Conservation (phyloP, 169 alveolate species). For the Eimeria mitis region DNA sequence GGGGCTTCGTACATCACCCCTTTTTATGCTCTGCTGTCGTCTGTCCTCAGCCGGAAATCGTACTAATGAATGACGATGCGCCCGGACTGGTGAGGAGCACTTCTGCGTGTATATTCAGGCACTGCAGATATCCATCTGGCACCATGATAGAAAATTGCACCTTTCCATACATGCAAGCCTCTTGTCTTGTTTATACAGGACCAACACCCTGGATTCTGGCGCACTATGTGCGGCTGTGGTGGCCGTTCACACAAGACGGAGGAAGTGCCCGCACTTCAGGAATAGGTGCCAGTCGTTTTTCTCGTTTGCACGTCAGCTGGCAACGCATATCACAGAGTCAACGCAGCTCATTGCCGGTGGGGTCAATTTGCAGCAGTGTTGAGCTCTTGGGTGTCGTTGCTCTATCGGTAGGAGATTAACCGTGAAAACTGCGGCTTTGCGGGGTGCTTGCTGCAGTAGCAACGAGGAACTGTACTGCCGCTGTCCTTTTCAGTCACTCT, state of each 20-base stretch:
- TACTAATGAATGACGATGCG: conserved; percentile 47
- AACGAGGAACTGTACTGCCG: not conserved
- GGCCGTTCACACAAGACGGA: conserved; percentile 77
- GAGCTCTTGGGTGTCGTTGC: not conserved
- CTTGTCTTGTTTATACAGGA: conserved; percentile 37
- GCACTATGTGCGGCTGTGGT: conserved; percentile 81
- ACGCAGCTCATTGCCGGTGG: not conserved
- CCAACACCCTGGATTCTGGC: conserved; percentile 79
- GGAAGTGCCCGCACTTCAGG: conserved; percentile 18
- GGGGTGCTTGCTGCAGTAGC: not conserved
- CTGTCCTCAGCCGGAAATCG: conserved; percentile 26
- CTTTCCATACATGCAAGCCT: not conserved
- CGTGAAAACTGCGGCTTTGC: not conserved
- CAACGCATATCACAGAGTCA: not conserved
- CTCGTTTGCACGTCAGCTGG: not conserved
- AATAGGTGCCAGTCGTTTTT: not conserved
- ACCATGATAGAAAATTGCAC: not conserved
- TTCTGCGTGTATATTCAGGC: not conserved
- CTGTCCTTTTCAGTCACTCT: not conserved
- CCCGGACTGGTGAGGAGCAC: conserved; percentile 57
- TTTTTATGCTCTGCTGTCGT: not conserved
- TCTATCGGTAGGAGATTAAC: not conserved
- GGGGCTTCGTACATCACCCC: not conserved
- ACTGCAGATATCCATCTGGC: not conserved
- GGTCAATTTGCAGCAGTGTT: not conserved